Base-by-base conservation (phyloP, 768 basidiomycete species). In the Butyriboletus loyo region DNA sequence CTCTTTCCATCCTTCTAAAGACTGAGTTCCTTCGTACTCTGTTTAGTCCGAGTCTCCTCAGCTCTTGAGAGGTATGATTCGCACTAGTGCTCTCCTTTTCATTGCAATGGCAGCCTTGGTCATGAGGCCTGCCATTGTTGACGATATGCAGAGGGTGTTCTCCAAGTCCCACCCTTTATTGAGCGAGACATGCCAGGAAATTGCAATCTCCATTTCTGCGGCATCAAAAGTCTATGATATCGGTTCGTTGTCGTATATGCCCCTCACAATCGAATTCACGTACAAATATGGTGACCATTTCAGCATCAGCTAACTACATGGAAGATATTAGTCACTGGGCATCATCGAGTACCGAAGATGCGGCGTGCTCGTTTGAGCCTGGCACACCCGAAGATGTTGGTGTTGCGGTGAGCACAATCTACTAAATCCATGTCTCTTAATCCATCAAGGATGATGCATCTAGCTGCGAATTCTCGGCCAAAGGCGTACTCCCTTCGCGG, bases 291-390 rank as follows among this genome's bases (percentile, higher is more conserved):
- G 13, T 17, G 4, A 31, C 41, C 3, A 15, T n/a, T 19, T 14
- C 24, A 64, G 56, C 21, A 8, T 57, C 56, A 4, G 10, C 55
- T 5, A 39, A 65, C 19, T 85, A 82, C 50, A 37, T 37, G 0
- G 60, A 67, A 14, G 82, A 78, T 52, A 73, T 80, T n/a, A 43
- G 57, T 3, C 81, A 84, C 53, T 85, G 78, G 78, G 76, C 79
- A 0, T 63, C 65, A 25, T 80, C 81, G 4, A 82, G 78, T 56
- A 59, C 71, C 0, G 73, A 81, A 49, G 2, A 46, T 1, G 61
- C 83, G 0, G 66, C 72, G 2, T 86, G 84, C 60, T 76, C 77
- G 10, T 83, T 85, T 5, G 80, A 84, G 56, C 83, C 83, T n/a
- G n/a, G n/a, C n/a, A n/a, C n/a, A n/a, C n/a, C n/a, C n/a, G n/a